These are phyloP conservation scores for Castanea crenata DNA, from an alignment of 306 rosid species.

Conservation along the genomic window DNA sequence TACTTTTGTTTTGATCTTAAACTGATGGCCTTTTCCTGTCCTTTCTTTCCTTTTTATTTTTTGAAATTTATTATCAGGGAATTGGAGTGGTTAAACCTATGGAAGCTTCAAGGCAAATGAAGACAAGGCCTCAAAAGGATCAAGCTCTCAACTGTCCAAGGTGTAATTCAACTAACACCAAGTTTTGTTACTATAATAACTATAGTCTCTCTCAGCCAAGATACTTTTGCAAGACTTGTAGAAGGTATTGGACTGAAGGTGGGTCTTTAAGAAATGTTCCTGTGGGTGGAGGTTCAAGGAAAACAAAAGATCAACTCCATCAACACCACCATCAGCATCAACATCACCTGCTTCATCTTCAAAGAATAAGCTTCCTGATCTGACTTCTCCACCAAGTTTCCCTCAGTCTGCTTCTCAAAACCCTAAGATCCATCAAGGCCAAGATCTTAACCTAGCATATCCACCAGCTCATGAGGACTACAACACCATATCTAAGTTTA, in stretches of 20 bases:
- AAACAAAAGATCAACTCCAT: slow-evolving; percentile 66
- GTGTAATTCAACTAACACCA: slow-evolving; percentile 94
- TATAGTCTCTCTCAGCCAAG: slow-evolving; percentile 96
- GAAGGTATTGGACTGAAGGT: slow-evolving; percentile 99
- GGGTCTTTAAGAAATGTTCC: slow-evolving; percentile 95
- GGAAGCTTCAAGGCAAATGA: slow-evolving; percentile 74
- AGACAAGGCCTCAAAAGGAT: slow-evolving; percentile 72
- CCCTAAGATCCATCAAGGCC: slow-evolving; percentile 76
- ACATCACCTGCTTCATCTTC: slow-evolving; percentile 16
- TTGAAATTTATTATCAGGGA: slow-evolving; percentile 34
- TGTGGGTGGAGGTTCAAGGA: slow-evolving; percentile 96
- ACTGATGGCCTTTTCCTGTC: slow-evolving; percentile 29
- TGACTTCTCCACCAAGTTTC: slow-evolving; percentile 22
- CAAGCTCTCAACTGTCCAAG: slow-evolving; percentile 92
- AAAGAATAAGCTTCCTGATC: slow-evolving; percentile 43
- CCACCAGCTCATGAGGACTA: slow-evolving; percentile 50
- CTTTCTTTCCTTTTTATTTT: not conserved
- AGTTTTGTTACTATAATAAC: slow-evolving; percentile 95
- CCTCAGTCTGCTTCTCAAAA: slow-evolving; percentile 53
- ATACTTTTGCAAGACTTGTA: slow-evolving; percentile 89
- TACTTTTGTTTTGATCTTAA: slow-evolving; percentile 8
- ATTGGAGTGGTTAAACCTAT: slow-evolving; percentile 47
- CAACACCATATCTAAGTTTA: slow-evolving; percentile 41
- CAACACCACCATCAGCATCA: slow-evolving; percentile 32
- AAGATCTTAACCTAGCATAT: slow-evolving; percentile 82